Conservation (phyloP, 495 filamentous ascomycete genomes). For the Aspergillus diversus region DNA sequence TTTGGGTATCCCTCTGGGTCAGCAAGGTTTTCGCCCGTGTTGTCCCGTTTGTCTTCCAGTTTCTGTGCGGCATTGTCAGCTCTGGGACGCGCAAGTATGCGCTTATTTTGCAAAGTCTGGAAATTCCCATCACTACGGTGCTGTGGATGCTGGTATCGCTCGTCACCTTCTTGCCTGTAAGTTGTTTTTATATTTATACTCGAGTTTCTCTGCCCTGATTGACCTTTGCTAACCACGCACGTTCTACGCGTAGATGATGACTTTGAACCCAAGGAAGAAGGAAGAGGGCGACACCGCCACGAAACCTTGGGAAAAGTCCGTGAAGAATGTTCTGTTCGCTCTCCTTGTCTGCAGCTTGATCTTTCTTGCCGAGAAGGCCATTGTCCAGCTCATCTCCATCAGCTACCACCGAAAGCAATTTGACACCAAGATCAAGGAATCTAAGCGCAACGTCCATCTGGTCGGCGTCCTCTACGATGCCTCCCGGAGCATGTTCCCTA, state of each 20-base stretch:
- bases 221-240: conserved; percentile 31
- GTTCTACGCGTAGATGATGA: conserved; percentile 54
- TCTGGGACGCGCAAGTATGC: conserved; percentile 93
- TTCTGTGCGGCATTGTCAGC: conserved; percentile 85
- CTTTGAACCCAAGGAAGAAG: conserved; percentile 44
- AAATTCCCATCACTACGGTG: conserved; percentile 85
- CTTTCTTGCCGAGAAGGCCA: conserved; percentile 75
- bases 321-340: conserved; percentile 76
- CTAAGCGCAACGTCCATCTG: conserved; percentile 80
- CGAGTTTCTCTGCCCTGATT: background rate
- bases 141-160: conserved; percentile 81
- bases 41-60: conserved; percentile 82
- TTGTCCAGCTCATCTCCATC: conserved; percentile 92
- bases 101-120: conserved; percentile 73
- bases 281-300: conserved; percentile 33
- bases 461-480: conserved; percentile 87
- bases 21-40: conserved; percentile 80
- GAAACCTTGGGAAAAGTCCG: conserved; percentile 58
- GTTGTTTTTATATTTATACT: conserved; percentile 17
- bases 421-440: conserved; percentile 80
- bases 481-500: conserved; percentile 82
- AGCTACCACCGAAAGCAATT: conserved; percentile 96
- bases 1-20: conserved; percentile 88
- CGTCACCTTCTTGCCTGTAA: conserved; percentile 73
- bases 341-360: conserved; percentile 76